Evolutionary conservation across 768 basidiomycete genomes (phyloP).

Genomic region (Cystofilobasidium ferigula): DNA sequence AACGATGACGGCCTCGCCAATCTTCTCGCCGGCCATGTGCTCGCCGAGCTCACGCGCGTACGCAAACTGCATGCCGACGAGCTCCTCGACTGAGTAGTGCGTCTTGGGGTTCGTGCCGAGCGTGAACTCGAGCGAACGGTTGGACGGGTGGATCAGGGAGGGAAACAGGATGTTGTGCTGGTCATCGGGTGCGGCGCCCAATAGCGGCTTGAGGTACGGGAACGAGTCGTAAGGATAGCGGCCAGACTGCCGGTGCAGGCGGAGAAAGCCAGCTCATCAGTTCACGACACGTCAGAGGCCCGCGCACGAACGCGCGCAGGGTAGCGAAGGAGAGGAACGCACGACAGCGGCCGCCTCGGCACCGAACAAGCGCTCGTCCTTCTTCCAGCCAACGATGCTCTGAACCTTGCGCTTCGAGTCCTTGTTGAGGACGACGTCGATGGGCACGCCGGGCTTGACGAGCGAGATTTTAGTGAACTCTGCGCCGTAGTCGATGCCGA

Average conservation of each 20-base stretch:
- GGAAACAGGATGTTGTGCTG: conserved; percentile 33
- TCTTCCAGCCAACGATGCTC: conserved; percentile 79
- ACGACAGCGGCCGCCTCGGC: conserved; percentile 80
- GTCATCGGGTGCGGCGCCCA: conserved; percentile 42
- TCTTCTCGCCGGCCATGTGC: conserved; percentile 54
- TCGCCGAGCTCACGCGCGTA: conserved; percentile 86
- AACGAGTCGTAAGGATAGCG: conserved; percentile 84
- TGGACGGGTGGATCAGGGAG: conserved; percentile 29
- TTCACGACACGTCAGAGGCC: too few relatives aligned
- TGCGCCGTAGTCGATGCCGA: conserved; percentile 96
- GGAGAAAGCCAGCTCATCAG: conserved; percentile 1
- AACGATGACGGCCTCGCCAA: conserved; percentile 73
- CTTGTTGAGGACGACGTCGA: conserved; percentile 90
- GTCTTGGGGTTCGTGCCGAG: conserved; percentile 42
- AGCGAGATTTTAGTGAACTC: conserved; percentile 96
- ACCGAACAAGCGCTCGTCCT: conserved; percentile 75
- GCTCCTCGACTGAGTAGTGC: conserved; percentile 72
- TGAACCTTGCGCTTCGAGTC: conserved; percentile 95
- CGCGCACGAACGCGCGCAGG: neutral
- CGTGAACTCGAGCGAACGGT: conserved; percentile 46
- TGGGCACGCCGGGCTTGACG: conserved; percentile 85
- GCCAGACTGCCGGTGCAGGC: conserved; percentile 53
- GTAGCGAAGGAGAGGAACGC: conserved; percentile 36
- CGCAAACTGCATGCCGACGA: conserved; percentile 83
- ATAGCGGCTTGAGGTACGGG: conserved; percentile 69